Conservation (phyloP, 176 grass and related monocot genomes). For the Canna indica region DNA sequence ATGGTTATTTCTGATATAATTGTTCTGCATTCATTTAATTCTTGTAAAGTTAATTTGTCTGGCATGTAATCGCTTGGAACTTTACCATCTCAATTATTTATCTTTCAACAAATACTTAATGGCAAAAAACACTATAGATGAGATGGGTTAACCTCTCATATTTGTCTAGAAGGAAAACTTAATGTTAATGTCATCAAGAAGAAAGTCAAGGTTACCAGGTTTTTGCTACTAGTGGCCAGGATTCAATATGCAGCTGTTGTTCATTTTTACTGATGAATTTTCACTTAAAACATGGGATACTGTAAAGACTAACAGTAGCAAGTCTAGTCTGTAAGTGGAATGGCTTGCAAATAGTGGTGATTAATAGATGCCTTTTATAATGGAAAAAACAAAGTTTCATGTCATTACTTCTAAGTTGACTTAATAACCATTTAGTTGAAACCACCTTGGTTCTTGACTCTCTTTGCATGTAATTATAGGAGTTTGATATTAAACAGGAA, state of each 20-base stretch:
- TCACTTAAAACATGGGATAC: not conserved
- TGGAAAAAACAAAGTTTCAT: not conserved
- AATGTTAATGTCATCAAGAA: not conserved
- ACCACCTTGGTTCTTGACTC: not conserved
- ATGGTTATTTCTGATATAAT: conserved; percentile 7
- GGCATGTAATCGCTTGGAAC: not conserved
- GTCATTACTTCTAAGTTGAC: not conserved
- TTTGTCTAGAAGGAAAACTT: not conserved
- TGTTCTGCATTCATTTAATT: not conserved
- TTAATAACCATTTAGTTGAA: not conserved
- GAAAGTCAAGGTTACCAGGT: not conserved
- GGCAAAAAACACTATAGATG: too few species aligned
- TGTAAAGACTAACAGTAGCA: not conserved
- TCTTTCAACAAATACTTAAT: not conserved
- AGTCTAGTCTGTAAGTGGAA: not conserved
- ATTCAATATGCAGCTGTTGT: not conserved
- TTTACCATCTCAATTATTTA: not conserved
- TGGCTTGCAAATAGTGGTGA: not conserved
- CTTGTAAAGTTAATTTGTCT: not conserved
- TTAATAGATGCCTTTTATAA: not conserved
- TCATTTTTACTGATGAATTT: not conserved
- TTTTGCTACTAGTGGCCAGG: not conserved
- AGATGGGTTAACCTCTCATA: too few species aligned
- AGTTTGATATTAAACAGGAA: too few species aligned
- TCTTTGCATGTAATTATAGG: not conserved